Conservation (phyloP, 306 rosid species). For the Medicago truncatula region DNA sequence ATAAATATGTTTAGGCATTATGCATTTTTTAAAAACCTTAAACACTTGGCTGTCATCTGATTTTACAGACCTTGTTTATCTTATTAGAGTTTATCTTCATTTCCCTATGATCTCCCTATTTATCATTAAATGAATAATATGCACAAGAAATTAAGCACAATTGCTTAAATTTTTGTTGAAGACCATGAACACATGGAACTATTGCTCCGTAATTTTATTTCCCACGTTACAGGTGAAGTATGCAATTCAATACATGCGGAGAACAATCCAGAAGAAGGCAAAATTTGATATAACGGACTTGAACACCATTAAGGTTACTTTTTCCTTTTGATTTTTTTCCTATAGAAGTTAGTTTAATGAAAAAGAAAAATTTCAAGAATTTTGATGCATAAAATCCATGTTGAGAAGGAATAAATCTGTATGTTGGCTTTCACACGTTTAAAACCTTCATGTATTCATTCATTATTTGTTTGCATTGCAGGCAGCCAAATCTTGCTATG, state of each 20-base stretch:
- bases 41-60: no score
- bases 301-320: conserved; percentile 77
- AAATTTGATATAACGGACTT: conserved; percentile 87
- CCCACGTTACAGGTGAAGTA: conserved; percentile 69
- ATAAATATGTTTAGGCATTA: no score
- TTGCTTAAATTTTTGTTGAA: not conserved
- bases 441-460: not conserved
- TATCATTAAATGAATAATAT: not conserved
- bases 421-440: no score
- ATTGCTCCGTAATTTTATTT: not conserved
- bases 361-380: no score
- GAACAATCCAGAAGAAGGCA: conserved; percentile 90
- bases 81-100: no score
- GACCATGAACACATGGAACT: not conserved
- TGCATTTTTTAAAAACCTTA: no score
- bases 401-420: no score
- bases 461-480: conserved; percentile 45
- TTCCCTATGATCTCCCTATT: no score
- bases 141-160: conserved; percentile 9
- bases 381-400: no score
- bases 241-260: conserved; percentile 95
- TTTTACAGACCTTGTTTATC: no score
- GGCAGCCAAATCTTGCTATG: conserved; percentile 92
- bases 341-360: conserved; percentile 19
- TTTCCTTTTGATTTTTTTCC: not conserved